Conservation (phyloP, 768 basidiomycete species). For the Candolleomyces aberdarensis region DNA sequence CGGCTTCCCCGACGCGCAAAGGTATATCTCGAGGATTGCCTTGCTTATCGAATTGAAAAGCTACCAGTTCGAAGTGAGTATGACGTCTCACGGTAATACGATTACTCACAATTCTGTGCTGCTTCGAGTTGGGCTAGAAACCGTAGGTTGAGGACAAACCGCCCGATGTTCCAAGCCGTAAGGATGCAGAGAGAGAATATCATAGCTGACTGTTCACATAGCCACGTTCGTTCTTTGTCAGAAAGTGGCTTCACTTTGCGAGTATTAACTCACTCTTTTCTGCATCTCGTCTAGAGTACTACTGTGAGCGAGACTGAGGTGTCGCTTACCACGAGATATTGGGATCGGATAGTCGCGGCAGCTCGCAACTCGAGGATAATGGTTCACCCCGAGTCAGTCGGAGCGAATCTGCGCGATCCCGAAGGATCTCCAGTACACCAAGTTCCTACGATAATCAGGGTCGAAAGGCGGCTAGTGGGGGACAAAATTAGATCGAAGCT, state of each 20-base stretch:
- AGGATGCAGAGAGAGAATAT: neutral
- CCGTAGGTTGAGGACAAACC: neutral
- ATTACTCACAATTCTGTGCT: neutral
- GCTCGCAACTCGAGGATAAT: too few species aligned
- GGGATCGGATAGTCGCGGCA: too few species aligned
- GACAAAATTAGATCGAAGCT: too few species aligned
- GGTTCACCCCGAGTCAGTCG: too few species aligned
- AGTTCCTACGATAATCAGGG: too few species aligned
- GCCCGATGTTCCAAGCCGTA: neutral
- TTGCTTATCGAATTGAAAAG: neutral
- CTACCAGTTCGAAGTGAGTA: neutral
- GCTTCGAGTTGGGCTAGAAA: neutral
- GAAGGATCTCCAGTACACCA: too few species aligned
- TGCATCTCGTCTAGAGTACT: neutral
- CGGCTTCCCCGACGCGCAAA: conserved; percentile 6
- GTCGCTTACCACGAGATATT: too few species aligned
- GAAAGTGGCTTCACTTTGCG: neutral
- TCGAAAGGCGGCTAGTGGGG: too few species aligned
- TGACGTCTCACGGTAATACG: neutral
- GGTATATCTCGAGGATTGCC: conserved; percentile 9
- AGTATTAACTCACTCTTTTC: neutral
- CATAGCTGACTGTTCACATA: neutral
- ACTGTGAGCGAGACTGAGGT: too few species aligned
- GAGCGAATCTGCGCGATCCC: too few species aligned
- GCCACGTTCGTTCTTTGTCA: neutral